Evolutionary conservation across 164 flowering plant genomes (phyloP).

Genomic region (Echeveria elegans): DNA sequence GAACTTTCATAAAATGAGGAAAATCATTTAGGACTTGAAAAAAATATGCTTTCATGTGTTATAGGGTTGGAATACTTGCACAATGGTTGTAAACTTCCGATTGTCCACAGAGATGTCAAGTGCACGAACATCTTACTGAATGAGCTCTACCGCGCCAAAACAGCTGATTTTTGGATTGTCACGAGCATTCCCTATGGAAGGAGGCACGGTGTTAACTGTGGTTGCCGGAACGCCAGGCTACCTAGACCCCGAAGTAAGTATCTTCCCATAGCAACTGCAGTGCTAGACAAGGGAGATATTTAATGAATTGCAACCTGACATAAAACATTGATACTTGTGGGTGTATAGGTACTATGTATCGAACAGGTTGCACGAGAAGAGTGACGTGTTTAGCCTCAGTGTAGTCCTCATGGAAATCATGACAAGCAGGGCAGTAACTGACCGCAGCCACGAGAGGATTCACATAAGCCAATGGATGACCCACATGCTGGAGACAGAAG

Average conservation of each 20-base stretch:
- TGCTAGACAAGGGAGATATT: no score
- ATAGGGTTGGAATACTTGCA: conserved; percentile 24
- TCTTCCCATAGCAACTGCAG: neutral
- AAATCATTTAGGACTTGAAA: no score
- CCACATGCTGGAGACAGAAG: conserved; percentile 18
- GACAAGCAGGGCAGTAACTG: conserved; percentile 23
- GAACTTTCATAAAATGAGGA: neutral
- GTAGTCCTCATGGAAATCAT: conserved; percentile 39
- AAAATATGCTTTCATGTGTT: neutral
- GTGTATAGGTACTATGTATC: conserved; percentile 22
- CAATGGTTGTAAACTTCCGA: conserved; percentile 18
- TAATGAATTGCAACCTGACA: no score
- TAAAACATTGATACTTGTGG: neutral
- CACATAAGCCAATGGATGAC: conserved; percentile 29
- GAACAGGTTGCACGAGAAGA: conserved; percentile 28
- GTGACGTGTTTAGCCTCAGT: conserved; percentile 47
- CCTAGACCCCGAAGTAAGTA: conserved; percentile 20
- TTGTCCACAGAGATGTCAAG: conserved; percentile 24
- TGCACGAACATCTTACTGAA: conserved; percentile 19
- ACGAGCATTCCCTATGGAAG: conserved; percentile 7
- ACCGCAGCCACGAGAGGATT: conserved; percentile 6
- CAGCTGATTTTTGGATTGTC: conserved; percentile 20
- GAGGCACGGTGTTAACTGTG: conserved; percentile 2
- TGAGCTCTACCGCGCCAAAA: conserved; percentile 13
- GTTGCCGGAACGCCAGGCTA: conserved; percentile 17